Evolutionary conservation across 768 basidiomycete genomes (phyloP), one percentile per base, ranked within the genome.

Genomic region (Tulasnella sp.): DNA sequence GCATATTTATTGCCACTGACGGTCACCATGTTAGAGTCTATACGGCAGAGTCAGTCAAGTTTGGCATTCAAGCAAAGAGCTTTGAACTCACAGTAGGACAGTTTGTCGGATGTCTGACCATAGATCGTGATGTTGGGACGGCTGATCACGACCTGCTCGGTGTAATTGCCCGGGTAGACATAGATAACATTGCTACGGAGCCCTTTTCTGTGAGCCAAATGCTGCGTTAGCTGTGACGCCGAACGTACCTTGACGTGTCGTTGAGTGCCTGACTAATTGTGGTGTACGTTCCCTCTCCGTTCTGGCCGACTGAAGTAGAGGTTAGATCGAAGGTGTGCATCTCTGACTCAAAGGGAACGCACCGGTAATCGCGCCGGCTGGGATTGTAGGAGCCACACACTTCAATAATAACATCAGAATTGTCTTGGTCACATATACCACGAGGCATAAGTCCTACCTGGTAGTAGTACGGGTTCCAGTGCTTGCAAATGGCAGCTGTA

Each of bases 1-100:
- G 79, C 79, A 7, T 35, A n/a, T 22, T 11, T 22, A 37, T 72
- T 72, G 35, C 65, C 40, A 37, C 41, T 47, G 32, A 70, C 40
- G 16, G 73, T 74, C 26, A 71, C 41, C 26, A 47, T 70, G 34
- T 70, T 70, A 2, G 69, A 42, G 69, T 59, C 52, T 59, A 29
- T 59, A 12, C 4, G 3, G 29, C 35, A 34, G 26, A 70, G n/a
- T 47, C 39, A 29, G 32, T 14, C 3, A 16, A n/a, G 22, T 22
- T 59, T 29, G 52, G 16, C 52, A 29, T n/a, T n/a, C n/a, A n/a
- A n/a, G n/a, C n/a, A n/a, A n/a, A n/a, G n/a, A n/a, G n/a, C n/a
- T n/a, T n/a, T n/a, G n/a, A n/a, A n/a, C 52, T 59, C 32, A 59
- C 52, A 59, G 52, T 59, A 59, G 1, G 52, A 59, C 52, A 59